A percentile compares a stretch with the other conserved stretches of the same genome.
These are phyloP conservation scores for Lasiosphaeria miniovina DNA, from an alignment of 495 filamentous ascomycete species.

Conservation along the genomic window DNA sequence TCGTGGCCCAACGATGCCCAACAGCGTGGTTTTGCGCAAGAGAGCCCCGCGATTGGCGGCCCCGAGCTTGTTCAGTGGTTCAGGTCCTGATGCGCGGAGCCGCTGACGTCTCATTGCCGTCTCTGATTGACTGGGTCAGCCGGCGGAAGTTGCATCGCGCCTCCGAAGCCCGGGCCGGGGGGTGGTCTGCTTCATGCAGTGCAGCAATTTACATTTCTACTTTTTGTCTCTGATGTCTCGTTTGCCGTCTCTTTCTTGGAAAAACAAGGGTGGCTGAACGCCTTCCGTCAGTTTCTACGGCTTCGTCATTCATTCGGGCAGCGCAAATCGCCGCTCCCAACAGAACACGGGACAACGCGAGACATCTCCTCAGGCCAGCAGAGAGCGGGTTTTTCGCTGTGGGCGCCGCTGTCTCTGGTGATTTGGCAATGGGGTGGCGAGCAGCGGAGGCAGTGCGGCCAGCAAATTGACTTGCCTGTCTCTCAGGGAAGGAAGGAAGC, in stretches of 20 bases:
- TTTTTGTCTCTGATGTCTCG: background rate
- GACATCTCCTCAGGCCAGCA: background rate
- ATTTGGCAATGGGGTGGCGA: slow-evolving; percentile 36
- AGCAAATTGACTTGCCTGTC: no score
- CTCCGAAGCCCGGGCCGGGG: background rate
- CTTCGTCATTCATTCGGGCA: background rate
- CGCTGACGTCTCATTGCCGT: slow-evolving; percentile 28
- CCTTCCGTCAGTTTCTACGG: background rate
- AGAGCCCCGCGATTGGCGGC: slow-evolving; percentile 18
- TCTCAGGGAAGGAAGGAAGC: background rate
- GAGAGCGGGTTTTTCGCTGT: background rate
- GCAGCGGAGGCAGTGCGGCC: background rate
- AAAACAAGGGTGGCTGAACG: background rate
- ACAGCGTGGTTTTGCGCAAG: slow-evolving; percentile 7
- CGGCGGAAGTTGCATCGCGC: slow-evolving; percentile 1
- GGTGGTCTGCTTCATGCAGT: background rate
- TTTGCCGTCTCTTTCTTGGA: background rate
- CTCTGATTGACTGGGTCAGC: slow-evolving; percentile 14
- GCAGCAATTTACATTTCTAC: background rate
- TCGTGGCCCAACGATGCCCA: slow-evolving; percentile 33
- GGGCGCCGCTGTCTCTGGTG: slow-evolving; percentile 15
- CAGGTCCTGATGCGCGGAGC: slow-evolving; percentile 14
- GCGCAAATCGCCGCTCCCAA: background rate
- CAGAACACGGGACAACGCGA: background rate
- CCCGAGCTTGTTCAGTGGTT: slow-evolving; percentile 4